Evolutionary conservation across 257 asterid species (phyloP), one percentile per base, ranked within the genome.

Genomic region (Ilex aquifolium): DNA sequence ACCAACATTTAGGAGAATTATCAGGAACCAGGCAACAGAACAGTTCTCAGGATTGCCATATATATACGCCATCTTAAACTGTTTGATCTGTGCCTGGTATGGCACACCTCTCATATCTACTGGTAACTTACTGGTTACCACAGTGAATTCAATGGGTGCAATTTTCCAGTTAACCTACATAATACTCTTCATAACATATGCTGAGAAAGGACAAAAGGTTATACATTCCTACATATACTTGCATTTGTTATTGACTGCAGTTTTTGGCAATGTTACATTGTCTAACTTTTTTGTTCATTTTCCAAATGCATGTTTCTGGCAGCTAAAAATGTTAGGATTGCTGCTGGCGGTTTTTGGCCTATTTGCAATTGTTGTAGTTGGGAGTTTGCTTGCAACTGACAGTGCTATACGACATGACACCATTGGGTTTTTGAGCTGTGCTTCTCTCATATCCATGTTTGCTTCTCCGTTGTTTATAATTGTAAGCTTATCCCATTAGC

Each of bases 11-110:
- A 64, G 74, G 55, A 80, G 93, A 74, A 85, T 85, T 31, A 61
- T 85, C 21, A 76, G 87, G 65, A 82, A 73, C 49, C 76, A 73
- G 66, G 76, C 91, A 9, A 84, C 91, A 0, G 88, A 82, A 69
- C 91, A 77, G 53, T 84, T 84, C 71, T 84, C 88, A 1, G 84
- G 84, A 40, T 55, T 75, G 79, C 91, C 88, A 4, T 84, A 84
- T 56, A 73, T 84, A 74, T 84, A 84, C 40, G 73, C 88, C 57
- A 82, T 82, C 64, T 60, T 84, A 75, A 84, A 84, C 70, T 84
- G 86, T 78, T 74, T 85, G 68, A 78, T 85, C 70, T 80, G 88
- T 32, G 88, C 87, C 32, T 85, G 92, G 88, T 85, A 85, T 65
- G 88, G 88, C 60, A 74, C 72, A 74, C 92, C 92, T 40, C 48